phyloP scores from a whole-genome alignment of 495 filamentous ascomycete genomes.

The Penicillium tannophilum region DNA sequence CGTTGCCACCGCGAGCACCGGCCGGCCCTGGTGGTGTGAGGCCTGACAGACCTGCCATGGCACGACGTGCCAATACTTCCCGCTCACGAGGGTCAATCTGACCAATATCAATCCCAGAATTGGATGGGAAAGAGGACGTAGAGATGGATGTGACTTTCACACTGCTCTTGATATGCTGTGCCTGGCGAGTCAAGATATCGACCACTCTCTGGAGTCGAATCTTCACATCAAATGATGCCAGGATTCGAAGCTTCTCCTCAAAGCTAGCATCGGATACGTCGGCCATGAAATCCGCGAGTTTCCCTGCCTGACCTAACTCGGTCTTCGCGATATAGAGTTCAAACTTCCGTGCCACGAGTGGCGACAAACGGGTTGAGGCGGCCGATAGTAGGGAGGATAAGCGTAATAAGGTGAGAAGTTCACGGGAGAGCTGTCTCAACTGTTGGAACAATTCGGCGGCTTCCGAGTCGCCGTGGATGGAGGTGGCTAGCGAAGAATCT shows the following conservation, averaged over 20 bases:
- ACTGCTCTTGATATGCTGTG: conserved; percentile 77
- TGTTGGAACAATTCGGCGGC: conserved; percentile 72
- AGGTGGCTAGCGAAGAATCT: conserved; percentile 26
- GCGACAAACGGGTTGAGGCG: conserved; percentile 65
- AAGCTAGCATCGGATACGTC: conserved; percentile 82
- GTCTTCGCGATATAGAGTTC: conserved; percentile 83
- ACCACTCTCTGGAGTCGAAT: conserved; percentile 77
- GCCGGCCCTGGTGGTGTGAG: conserved; percentile 53
- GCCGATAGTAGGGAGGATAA: conserved; percentile 75
- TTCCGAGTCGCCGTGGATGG: conserved; percentile 54
- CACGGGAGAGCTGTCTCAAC: conserved; percentile 78
- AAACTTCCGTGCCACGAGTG: conserved; percentile 79
- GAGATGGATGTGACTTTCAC: conserved; percentile 75
- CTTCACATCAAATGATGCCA: conserved; percentile 74
- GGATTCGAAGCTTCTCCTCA: conserved; percentile 84
- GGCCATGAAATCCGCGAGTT: conserved; percentile 94
- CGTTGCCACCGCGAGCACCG: conserved; percentile 46
- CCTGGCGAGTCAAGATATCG: conserved; percentile 76
- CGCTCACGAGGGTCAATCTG: conserved; percentile 55
- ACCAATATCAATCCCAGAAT: conserved; percentile 53
- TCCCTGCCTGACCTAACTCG: conserved; percentile 74
- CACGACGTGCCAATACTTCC: conserved; percentile 53
- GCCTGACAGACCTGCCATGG: conserved; percentile 53
- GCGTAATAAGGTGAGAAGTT: conserved; percentile 77
- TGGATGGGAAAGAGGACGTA: conserved; percentile 56